Base-by-base conservation (phyloP, 2,329 filamentous ascomycete genomes). In the Fusarium sambucinum region DNA sequence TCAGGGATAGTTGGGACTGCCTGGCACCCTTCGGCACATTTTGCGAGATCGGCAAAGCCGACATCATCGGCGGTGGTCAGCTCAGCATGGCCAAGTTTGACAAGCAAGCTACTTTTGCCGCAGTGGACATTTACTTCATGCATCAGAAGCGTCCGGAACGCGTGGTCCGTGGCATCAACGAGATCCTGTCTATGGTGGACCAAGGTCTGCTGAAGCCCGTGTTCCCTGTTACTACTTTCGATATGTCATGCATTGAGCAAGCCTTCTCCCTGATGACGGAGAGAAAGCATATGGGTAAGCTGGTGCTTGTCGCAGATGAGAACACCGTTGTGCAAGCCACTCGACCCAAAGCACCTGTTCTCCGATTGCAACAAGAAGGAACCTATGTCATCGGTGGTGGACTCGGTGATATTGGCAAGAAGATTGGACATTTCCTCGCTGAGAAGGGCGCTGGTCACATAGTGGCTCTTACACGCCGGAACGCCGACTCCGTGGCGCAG, bases 61-160 rank as follows among this genome's bases (percentile, higher is more conserved):
- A 57, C 16, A 57, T 57, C 2, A 17, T 57, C 11, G 19, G 54
- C 5, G 13, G 38, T 11, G 29, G 54, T 11, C 45, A 51, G 29
- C 45, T 57, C 38, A 30, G 17, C 6, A 57, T 57, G 54, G 29
- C 54, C 45, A 51, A 51, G 1, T 57, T 57, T 11, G 30, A 57
- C 23, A 51, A 42, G 21, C 54, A 57, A n/a, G 54, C 37, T 10
- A 51, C 45, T 5, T 57, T 57, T 21, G 29, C 45, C 3, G 54
- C 54, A 3, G 46, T 57, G 4, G 54, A 51, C 13, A n/a, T 51
- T 4, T 51, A 14, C 5, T 51, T 37, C 11, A 57, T 57, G 54
- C 45, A 57, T 29, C 45, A 51, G 23, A 44, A 51, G 2, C 45
- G 45, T 3, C 54, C 37, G 2, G 21, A 42, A 23, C 21, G 29